Evolutionary conservation across 495 filamentous ascomycete genomes (phyloP).

Genomic region (Melanomma pulvis-pyrius): DNA sequence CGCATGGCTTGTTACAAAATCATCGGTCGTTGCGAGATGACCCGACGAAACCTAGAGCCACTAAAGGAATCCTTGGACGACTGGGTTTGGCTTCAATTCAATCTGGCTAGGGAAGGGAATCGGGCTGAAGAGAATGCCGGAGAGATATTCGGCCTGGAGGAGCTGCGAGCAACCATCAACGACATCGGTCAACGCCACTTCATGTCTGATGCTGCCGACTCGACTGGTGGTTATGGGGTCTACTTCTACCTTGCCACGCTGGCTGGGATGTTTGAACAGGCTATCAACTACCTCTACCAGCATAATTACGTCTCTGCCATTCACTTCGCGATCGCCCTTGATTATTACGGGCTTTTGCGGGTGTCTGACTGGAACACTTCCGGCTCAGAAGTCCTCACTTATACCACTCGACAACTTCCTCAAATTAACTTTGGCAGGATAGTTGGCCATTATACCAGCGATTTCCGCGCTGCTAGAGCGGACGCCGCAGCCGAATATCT

Average conservation of each 20-base stretch:
- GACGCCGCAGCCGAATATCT: slow-evolving; percentile 93
- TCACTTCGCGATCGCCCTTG: slow-evolving; percentile 88
- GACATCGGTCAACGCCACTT: slow-evolving; percentile 92
- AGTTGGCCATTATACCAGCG: slow-evolving; percentile 90
- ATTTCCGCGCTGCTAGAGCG: slow-evolving; percentile 87
- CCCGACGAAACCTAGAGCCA: slow-evolving; percentile 74
- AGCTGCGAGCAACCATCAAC: slow-evolving; percentile 78
- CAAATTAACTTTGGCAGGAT: slow-evolving; percentile 94
- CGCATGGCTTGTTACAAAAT: slow-evolving; percentile 98
- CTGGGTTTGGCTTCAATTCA: slow-evolving; percentile 97
- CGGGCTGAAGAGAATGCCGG: slow-evolving; percentile 79
- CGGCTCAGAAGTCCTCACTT: slow-evolving; percentile 71
- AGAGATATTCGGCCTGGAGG: slow-evolving; percentile 84
- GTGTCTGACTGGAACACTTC: slow-evolving; percentile 72
- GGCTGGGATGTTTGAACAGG: slow-evolving; percentile 93
- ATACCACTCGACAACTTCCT: slow-evolving; percentile 73
- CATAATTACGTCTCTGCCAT: slow-evolving; percentile 89
- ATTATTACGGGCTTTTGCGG: slow-evolving; percentile 88
- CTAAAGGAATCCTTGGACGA: slow-evolving; percentile 82
- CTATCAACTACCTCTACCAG: slow-evolving; percentile 83
- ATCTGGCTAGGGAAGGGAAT: slow-evolving; percentile 83
- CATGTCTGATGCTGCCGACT: slow-evolving; percentile 66
- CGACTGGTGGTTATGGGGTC: slow-evolving; percentile 75
- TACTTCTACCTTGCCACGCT: slow-evolving; percentile 91
- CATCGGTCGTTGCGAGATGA: slow-evolving; percentile 89